These are phyloP conservation scores for Thoreauomyces humboldtii DNA, from an alignment of 192 early-diverging fungal species.

Conservation along the genomic window DNA sequence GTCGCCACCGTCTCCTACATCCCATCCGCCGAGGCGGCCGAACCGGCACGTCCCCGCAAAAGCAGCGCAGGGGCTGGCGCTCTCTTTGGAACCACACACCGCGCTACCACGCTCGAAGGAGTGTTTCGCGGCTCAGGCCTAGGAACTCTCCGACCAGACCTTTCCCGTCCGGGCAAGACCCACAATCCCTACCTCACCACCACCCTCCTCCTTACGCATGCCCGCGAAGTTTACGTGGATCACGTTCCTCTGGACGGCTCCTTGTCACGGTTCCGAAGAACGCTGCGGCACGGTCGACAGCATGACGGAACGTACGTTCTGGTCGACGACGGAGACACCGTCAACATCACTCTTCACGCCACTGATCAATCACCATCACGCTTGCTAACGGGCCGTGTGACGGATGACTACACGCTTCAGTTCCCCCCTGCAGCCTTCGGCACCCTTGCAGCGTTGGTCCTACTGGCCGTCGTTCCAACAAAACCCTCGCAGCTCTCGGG, in stretches of 20 bases:
- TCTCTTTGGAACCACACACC: slow-evolving; percentile 9
- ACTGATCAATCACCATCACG: too few relatives aligned
- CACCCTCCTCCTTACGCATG: slow-evolving; percentile 6
- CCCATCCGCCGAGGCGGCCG: neutral
- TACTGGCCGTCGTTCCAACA: neutral
- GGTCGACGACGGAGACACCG: slow-evolving; percentile 11
- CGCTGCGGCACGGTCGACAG: neutral
- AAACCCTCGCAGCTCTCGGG: neutral
- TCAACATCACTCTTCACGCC: neutral
- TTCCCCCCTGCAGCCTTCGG: neutral
- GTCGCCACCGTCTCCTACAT: neutral
- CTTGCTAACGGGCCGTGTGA: neutral
- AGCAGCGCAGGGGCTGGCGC: neutral
- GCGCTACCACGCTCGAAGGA: slow-evolving; percentile 11
- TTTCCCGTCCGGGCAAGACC: neutral
- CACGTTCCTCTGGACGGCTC: neutral
- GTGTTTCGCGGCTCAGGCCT: slow-evolving; percentile 4
- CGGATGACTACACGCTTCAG: slow-evolving; percentile 8
- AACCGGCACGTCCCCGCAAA: neutral
- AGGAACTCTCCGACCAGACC: neutral
- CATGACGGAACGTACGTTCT: neutral
- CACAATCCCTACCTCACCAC: slow-evolving; percentile 13
- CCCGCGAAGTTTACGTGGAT: slow-evolving; percentile 2
- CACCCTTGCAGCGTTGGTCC: neutral
- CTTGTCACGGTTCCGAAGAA: neutral